Evolutionary conservation across 352 stramenopile species (phyloP), one percentile per base, ranked within the genome.

Genomic region (Aphanomyces stellatus): DNA sequence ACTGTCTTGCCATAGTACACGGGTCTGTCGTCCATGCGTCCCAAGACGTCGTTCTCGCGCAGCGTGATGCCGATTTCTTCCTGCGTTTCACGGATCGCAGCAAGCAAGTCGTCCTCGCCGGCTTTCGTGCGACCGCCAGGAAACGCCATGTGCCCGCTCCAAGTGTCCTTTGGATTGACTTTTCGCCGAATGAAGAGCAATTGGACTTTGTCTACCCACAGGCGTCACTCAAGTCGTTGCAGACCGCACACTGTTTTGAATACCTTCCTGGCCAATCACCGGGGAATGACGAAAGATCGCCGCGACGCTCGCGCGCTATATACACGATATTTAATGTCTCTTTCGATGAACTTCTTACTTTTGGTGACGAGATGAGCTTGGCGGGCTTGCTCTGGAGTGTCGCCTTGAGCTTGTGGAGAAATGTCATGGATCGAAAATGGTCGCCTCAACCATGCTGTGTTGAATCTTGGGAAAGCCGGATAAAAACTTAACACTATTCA

Each of bases 71-170:
- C 86, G 41, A 94, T 82, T 73, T 94, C 86, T 62, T 94, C 86
- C 69, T 87, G 71, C 17, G 84, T 92, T 72, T 94, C 86, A 13
- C 86, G 78, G 67, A 78, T 73, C 10, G 84, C 86, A 6, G 81
- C 92, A 69, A 91, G 81, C 15, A 80, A 69, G 22, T 83, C 73
- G 6, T 74, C 81, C 71, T 94, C 86, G 79, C 82, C 89, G 13
- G 82, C 61, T 64, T 57, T 73, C 74, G 71, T 72, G 76, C 37
- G 79, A 24, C 86, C 86, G 19, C 86, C 84, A 1, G 85, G 86
- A 62, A 94, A 92, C 19, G 86, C 86, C 17, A 94, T 72, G 51
- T 94, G 86, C 0, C 86, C 84, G 49, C 86, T 94, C 86, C 86
- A 94, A 35, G 77, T 76, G 69, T 94, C 86, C 34, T 77, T 74